These are phyloP conservation scores for Calonectria fujianensis DNA, from an alignment of 2,329 filamentous ascomycete species.

Conservation along the genomic window DNA sequence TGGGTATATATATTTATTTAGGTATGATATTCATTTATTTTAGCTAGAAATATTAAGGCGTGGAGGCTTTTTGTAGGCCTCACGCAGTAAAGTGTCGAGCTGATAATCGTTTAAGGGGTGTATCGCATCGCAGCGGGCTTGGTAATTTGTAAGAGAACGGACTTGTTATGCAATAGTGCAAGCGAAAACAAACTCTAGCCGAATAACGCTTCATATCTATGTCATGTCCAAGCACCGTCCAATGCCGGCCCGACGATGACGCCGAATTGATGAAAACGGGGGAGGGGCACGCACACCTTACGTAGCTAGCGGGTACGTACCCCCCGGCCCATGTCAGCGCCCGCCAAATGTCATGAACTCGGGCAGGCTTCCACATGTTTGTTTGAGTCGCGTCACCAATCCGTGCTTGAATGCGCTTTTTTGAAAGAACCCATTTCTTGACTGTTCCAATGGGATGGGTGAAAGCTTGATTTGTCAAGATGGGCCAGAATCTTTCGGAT, in stretches of 20 bases:
- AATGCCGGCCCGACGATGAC: slow-evolving; percentile 36
- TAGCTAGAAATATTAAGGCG: too few relatives aligned
- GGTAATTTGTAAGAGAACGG: background rate
- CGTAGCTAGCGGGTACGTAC: slow-evolving; percentile 50
- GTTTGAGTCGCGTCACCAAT: slow-evolving; percentile 41
- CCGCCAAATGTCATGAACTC: slow-evolving; percentile 53
- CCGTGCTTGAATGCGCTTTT: slow-evolving; percentile 23
- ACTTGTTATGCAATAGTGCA: background rate
- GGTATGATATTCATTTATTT: too few relatives aligned
- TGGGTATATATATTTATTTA: too few relatives aligned
- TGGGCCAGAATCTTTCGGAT: slow-evolving; percentile 73
- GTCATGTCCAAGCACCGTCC: background rate
- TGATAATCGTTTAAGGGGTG: too few relatives aligned
- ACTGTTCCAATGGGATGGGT: slow-evolving; percentile 49
- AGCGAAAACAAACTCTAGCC: background rate
- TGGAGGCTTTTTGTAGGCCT: too few relatives aligned
- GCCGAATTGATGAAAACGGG: slow-evolving; percentile 31
- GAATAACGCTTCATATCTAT: background rate
- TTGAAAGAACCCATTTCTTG: background rate
- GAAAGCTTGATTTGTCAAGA: slow-evolving; percentile 57
- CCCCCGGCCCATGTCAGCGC: slow-evolving; percentile 47
- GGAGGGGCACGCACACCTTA: slow-evolving; percentile 32
- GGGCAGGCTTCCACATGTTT: slow-evolving; percentile 35
- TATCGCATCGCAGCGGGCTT: background rate
- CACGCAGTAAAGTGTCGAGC: too few relatives aligned